Evolutionary conservation across 2,329 filamentous ascomycete species (phyloP).

Genomic region (Clonostachys rosea): DNA sequence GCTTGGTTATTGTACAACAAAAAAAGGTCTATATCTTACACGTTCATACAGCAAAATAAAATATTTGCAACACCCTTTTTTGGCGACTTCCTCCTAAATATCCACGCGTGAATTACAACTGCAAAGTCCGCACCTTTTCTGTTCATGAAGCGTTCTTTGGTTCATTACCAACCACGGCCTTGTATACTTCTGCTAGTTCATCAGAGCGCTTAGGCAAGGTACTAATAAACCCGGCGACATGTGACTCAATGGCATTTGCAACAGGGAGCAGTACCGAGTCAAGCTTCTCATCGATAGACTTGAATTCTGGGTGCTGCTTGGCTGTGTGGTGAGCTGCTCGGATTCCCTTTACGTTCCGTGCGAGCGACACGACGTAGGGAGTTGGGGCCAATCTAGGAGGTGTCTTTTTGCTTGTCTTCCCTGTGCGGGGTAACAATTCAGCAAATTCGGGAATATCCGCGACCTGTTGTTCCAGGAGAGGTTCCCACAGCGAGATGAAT

Average conservation of each 20-base stretch:
- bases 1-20: conserved; percentile 14
- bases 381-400: not conserved
- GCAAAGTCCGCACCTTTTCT: no score
- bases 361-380: no score
- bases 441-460: conserved; percentile 1
- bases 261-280: no score
- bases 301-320: no score
- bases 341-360: not conserved
- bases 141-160: no score
- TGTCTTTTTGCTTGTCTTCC: conserved; percentile 14
- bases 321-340: not conserved
- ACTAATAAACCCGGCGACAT: no score
- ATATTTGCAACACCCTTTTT: conserved; percentile 6
- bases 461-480: conserved; percentile 1
- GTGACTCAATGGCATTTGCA: no score
- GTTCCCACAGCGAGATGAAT: conserved; percentile 18
- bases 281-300: no score
- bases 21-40: conserved; percentile 10
- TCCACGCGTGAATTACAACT: no score
- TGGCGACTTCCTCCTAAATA: not conserved
- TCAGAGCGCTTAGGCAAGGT: no score
- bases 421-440: conserved; percentile 11
- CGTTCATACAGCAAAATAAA: conserved; percentile 12
- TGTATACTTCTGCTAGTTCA: no score
- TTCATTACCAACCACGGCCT: no score